These are phyloP conservation scores for Sugiyamaella valdiviana DNA, from an alignment of 805 yeast species.

Conservation along the genomic window DNA sequence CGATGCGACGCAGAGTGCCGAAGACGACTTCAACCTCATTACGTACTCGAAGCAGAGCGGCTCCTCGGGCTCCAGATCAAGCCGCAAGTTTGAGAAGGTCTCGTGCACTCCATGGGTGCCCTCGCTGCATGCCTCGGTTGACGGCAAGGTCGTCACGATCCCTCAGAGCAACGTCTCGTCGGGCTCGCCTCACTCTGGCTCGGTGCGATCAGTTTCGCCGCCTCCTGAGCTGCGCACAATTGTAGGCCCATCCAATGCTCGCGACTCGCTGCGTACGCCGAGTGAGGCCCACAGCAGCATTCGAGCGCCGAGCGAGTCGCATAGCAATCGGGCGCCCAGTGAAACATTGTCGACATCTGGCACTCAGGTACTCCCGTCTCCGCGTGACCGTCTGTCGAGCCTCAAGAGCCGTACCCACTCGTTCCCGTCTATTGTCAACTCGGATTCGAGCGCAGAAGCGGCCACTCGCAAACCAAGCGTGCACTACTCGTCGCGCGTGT, in stretches of 20 bases:
- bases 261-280: not conserved
- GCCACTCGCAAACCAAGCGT: not conserved
- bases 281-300: no score
- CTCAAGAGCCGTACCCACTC: slow-evolving; percentile 1
- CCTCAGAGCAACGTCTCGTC: not conserved
- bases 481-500: not conserved
- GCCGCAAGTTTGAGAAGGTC: slow-evolving; percentile 4
- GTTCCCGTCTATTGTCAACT: not conserved
- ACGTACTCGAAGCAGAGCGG: not conserved
- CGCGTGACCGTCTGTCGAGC: slow-evolving; percentile 2
- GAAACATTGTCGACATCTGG: not conserved
- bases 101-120: slow-evolving; percentile 7
- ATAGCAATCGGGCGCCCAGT: not conserved
- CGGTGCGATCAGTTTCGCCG: not conserved
- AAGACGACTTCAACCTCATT: slow-evolving; percentile 2
- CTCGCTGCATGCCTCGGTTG: not conserved
- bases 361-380: not conserved
- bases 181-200: not conserved
- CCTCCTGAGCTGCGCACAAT: not conserved
- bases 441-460: not conserved
- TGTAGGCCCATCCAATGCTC: no score
- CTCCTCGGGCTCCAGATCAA: not conserved
- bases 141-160: not conserved
- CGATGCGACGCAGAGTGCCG: not conserved
- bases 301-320: not conserved